These are phyloP conservation scores for Neofusicoccum kwambonambiense DNA, from an alignment of 2,329 filamentous ascomycete species.

Conservation along the genomic window DNA sequence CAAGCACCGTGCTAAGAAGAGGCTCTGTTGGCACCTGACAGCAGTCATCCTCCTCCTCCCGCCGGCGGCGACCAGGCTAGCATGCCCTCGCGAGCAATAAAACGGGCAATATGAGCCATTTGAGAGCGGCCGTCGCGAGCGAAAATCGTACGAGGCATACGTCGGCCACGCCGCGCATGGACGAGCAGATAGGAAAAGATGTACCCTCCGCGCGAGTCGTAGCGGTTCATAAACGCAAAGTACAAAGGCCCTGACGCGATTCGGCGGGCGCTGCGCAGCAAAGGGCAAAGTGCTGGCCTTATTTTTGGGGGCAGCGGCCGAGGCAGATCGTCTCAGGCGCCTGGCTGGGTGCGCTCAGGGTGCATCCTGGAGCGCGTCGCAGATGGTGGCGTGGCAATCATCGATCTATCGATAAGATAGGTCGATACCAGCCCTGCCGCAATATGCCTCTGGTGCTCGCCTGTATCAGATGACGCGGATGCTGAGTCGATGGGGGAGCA, in stretches of 20 bases:
- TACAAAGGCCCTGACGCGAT: not conserved
- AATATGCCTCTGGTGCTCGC: too few species aligned
- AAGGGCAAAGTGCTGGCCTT: not conserved
- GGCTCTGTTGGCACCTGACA: not conserved
- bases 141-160: not conserved
- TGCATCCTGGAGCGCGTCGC: not conserved
- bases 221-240: not conserved
- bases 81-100: too few species aligned
- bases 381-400: conserved; percentile 13
- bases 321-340: not conserved
- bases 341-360: not conserved
- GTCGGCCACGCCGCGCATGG: not conserved
- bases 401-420: conserved; percentile 13
- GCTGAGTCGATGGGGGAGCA: not conserved
- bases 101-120: too few species aligned
- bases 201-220: not conserved
- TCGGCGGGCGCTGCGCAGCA: not conserved
- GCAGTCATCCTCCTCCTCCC: not conserved
- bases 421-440: not conserved
- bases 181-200: not conserved
- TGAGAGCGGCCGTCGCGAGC: too few species aligned
- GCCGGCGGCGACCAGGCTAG: not conserved
- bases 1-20: not conserved
- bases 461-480: not conserved
- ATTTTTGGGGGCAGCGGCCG: not conserved